Evolutionary conservation across 257 asterid genomes (phyloP).

Genomic region (Agastache rugosa): DNA sequence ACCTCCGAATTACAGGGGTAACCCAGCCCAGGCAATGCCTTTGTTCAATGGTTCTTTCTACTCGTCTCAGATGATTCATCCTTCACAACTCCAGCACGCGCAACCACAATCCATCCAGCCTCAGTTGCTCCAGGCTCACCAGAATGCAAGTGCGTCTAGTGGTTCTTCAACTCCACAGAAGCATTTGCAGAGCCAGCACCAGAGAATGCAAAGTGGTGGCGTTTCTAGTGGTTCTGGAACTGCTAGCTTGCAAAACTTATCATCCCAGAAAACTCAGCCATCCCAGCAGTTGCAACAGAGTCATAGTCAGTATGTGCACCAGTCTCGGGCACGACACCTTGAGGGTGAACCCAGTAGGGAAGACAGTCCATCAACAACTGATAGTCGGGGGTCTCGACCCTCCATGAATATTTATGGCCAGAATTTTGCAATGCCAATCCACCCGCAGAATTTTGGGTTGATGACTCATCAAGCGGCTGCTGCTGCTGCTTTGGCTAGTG

Average conservation of each 20-base stretch:
- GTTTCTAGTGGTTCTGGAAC: conserved; percentile 47
- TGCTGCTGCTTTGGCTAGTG: conserved; percentile 33
- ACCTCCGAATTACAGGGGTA: conserved; percentile 75
- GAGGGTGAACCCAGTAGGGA: conserved; percentile 66
- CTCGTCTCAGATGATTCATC: conserved; percentile 85
- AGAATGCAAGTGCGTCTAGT: conserved; percentile 53
- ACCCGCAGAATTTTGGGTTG: conserved; percentile 71
- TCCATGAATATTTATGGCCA: conserved; percentile 66
- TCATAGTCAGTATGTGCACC: conserved; percentile 54
- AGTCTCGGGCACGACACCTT: conserved; percentile 47
- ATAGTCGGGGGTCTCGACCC: conserved; percentile 63
- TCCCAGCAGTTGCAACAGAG: conserved; percentile 56
- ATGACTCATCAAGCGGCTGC: conserved; percentile 64
- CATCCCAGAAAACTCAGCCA: conserved; percentile 55
- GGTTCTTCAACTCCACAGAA: conserved; percentile 76
- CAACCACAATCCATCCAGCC: conserved; percentile 48
- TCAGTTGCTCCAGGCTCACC: conserved; percentile 62
- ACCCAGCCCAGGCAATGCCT: conserved; percentile 81
- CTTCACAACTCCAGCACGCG: conserved; percentile 67
- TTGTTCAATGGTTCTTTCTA: conserved; percentile 84
- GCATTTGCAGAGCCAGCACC: conserved; percentile 69
- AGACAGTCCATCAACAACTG: conserved; percentile 65
- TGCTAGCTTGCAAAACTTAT: conserved; percentile 53
- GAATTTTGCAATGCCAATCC: conserved; percentile 70
- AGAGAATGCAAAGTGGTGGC: conserved; percentile 50